Conservation (phyloP, 2,329 filamentous ascomycete genomes). For the Epicoccum sorghinum region DNA sequence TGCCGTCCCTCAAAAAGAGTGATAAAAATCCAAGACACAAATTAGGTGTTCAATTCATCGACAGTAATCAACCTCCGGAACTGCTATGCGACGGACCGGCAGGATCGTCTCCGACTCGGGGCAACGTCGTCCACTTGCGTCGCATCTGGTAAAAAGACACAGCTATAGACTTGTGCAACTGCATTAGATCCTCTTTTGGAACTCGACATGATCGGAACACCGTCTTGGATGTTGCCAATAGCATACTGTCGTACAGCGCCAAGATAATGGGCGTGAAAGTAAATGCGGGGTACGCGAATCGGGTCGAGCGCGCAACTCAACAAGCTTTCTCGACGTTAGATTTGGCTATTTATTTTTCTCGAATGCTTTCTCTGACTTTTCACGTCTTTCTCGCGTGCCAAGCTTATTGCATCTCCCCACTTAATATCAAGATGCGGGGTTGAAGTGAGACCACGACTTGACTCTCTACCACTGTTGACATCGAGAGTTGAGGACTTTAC, state of each 20-base stretch:
- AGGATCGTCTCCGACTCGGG: no score
- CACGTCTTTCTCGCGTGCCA: slow-evolving; percentile 3
- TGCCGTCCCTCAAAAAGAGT: neutral
- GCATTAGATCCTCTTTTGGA: neutral
- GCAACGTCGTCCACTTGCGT: no score
- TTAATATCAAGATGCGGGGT: slow-evolving; percentile 26
- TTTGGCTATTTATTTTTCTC: slow-evolving; percentile 24
- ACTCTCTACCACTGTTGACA: neutral
- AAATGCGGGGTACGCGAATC: slow-evolving; percentile 26
- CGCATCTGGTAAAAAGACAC: neutral
- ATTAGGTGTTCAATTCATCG: neutral
- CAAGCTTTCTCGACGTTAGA: slow-evolving; percentile 21
- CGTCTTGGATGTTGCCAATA: slow-evolving; percentile 18
- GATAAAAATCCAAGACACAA: neutral
- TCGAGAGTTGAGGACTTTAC: no score
- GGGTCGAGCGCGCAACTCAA: neutral
- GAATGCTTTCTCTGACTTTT: neutral
- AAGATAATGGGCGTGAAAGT: slow-evolving; percentile 14
- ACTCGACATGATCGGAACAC: slow-evolving; percentile 9
- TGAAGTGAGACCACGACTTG: neutral
- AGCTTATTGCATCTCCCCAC: slow-evolving; percentile 16
- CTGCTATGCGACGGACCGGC: no score
- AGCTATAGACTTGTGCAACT: neutral
- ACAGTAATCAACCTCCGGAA: neutral
- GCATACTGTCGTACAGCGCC: slow-evolving; percentile 21